A percentile compares a stretch with the other conserved stretches of the same genome.
Conservation (phyloP, 2,329 filamentous ascomycete species). For the Pyricularia grisea region DNA sequence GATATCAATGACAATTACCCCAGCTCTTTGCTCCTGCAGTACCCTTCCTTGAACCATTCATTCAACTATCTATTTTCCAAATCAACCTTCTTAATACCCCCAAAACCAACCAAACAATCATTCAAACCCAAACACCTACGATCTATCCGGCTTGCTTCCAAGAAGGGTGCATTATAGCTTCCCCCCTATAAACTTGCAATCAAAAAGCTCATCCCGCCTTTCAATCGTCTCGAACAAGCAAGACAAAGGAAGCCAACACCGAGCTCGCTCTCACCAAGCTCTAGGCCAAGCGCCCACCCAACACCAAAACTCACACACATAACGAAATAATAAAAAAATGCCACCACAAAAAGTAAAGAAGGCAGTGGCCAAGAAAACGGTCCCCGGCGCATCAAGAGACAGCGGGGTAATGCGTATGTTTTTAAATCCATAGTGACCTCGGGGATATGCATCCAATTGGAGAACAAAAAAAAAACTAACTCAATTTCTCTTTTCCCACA, state of each 20-base stretch:
- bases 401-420: constrained; percentile 32
- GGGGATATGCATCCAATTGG: not conserved
- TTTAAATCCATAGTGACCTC: not conserved
- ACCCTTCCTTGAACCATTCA: not conserved
- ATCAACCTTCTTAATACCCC: no score
- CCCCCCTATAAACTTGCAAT: not conserved
- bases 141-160: not conserved
- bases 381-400: constrained; percentile 14
- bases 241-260: not conserved
- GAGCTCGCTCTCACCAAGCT: not conserved
- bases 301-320: not conserved
- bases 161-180: not conserved
- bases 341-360: not conserved
- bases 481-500: constrained; percentile 1
- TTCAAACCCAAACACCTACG: no score
- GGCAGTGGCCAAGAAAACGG: not conserved
- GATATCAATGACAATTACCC: not conserved
- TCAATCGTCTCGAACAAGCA: not conserved
- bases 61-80: no score
- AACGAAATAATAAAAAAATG: not conserved
- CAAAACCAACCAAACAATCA: not conserved
- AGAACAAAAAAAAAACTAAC: constrained; percentile 13
- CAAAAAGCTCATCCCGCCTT: not conserved
- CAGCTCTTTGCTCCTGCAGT: not conserved
- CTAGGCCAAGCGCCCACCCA: not conserved